Base-by-base conservation (phyloP, 208 protist genomes). In the Leishmania lainsoni region DNA sequence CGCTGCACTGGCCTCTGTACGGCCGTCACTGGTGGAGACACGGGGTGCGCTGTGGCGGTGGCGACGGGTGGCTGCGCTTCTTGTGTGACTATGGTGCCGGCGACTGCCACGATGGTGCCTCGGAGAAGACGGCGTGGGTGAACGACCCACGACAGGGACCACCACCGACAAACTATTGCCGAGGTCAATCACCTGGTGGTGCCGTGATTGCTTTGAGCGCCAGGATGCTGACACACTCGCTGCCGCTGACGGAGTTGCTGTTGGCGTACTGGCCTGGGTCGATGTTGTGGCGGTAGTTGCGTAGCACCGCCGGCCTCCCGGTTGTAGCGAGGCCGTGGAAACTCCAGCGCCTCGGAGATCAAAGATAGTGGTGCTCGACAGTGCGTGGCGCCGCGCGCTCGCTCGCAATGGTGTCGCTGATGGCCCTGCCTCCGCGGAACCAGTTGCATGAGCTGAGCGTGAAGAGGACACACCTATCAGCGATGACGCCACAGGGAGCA, bases 81-180 rank as follows among this genome's bases (percentile, higher is more conserved):
- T 16, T 29, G 26, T 73, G 42, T 29, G 45, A 10, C 61, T 29
- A 32, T 68, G 29, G 29, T 20, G 61, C 61, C 61, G 61, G 69
- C 48, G 45, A 45, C 8, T 48, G 8, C 26, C 69, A 2, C 48
- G 52, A 58, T 58, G 29, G 4, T n/a, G 29, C 14, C 17, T 35
- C 51, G 26, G 16, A 16, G 72, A 32, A 17, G 26, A 16, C 49
- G 14, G 72, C 52, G 51, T 29, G 49, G 45, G 49, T 26, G 72
- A 61, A 12, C 8, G n/a, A 20, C 32, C 56, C 17, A 35, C 16
- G 22, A 9, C 74, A 48, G 74, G 74, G 52, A 81, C 48, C 17
- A 66, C 65, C 14, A 68, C 82, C 0, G 52, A 54, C 20, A 85
- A 65, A 29, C 79, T 69, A 66, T 81, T 85, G n/a, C 82, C 82